phyloP scores from a whole-genome alignment of 1,284 basidiomycete genomes.

The Pseudozyma sp. region DNA sequence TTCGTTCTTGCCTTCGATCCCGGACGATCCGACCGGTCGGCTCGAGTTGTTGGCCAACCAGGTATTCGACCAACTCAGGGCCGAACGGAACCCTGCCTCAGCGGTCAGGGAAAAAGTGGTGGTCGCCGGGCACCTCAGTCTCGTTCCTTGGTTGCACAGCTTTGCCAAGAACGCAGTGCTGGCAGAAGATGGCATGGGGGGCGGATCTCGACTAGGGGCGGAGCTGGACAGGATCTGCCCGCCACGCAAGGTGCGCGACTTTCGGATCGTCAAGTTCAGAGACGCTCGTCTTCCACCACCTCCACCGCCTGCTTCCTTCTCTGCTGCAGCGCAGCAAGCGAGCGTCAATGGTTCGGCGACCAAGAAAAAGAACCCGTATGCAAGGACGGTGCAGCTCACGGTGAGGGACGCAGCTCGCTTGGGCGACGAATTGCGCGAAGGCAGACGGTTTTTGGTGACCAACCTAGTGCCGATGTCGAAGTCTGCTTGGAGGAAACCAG shows the following conservation, averaged over 20 bases:
- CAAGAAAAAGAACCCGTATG: slow-evolving; percentile 34
- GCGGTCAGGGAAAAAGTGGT: slow-evolving; percentile 31
- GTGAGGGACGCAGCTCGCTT: slow-evolving; percentile 45
- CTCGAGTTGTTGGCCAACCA: slow-evolving; percentile 21
- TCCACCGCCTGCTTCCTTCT: not conserved
- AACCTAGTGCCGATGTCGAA: slow-evolving; percentile 76
- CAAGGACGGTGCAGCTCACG: slow-evolving; percentile 55
- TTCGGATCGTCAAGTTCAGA: slow-evolving; percentile 80
- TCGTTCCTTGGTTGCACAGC: slow-evolving; percentile 25
- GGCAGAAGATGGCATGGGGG: slow-evolving; percentile 11
- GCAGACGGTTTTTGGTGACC: slow-evolving; percentile 71
- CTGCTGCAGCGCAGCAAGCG: not conserved
- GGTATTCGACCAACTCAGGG: slow-evolving; percentile 23
- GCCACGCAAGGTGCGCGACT: slow-evolving; percentile 80
- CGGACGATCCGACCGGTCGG: slow-evolving; percentile 24
- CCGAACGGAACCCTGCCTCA: slow-evolving; percentile 15
- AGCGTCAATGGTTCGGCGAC: not conserved
- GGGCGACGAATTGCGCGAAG: slow-evolving; percentile 38
- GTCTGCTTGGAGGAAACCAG: slow-evolving; percentile 76
- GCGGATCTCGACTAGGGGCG: slow-evolving; percentile 5
- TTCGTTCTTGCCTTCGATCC: slow-evolving; percentile 24
- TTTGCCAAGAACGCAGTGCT: slow-evolving; percentile 16
- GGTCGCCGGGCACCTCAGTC: slow-evolving; percentile 4
- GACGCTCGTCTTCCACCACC: slow-evolving; percentile 73
- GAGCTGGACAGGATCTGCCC: slow-evolving; percentile 76